Base-by-base conservation (phyloP, 2,329 filamentous ascomycete genomes). In the Cladosporium sp. region DNA sequence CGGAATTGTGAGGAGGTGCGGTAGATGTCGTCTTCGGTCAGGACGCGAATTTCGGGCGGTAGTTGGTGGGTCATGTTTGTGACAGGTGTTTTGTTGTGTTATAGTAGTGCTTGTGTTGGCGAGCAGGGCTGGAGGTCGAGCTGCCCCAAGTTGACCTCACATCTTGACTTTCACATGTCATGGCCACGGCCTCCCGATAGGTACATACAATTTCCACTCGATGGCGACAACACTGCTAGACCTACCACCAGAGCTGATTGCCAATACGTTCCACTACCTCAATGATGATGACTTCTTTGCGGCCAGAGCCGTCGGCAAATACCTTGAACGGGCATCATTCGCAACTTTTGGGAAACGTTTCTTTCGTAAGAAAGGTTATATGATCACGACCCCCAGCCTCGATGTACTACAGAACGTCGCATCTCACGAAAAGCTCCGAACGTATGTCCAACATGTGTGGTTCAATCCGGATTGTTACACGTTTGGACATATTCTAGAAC, bases 1-100 rank as follows among this genome's bases (percentile, higher is more conserved):
- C 89, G 85, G 71, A 86, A 97, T 74, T 99, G 94, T 47, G 90
- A 93, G 0, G 93, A 96, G 52, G 89, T 83, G 32, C 91, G 86
- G 75, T 97, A 99, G 56, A 92, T 81, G 64, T 90, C 89, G 75
- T 99, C 94, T 81, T 99, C 94, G 61, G 85, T 89, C 84, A 95
- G 60, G 32, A 20, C 55, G 25, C 55, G 55, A 3, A 57, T 28
- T 15, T 57, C 55, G 19, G 55, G 47, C 28, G 55, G 36, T 20
- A 51, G 25, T 50, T 57, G 45, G 24, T 50, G 45, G 22, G 55
- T 57, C 55, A 57, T 57, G 42, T 2, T 45, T 50, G 22, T 37
- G 12, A 28, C 39, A 34, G 25, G 39, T 22, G 35, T 49, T 19
- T 1, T 44, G 40, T n/a, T 15, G 20, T 44, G 49, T 25, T 49